Base-by-base conservation (phyloP, 805 yeast species). In the Tetrapisispora nanseiensis region DNA sequence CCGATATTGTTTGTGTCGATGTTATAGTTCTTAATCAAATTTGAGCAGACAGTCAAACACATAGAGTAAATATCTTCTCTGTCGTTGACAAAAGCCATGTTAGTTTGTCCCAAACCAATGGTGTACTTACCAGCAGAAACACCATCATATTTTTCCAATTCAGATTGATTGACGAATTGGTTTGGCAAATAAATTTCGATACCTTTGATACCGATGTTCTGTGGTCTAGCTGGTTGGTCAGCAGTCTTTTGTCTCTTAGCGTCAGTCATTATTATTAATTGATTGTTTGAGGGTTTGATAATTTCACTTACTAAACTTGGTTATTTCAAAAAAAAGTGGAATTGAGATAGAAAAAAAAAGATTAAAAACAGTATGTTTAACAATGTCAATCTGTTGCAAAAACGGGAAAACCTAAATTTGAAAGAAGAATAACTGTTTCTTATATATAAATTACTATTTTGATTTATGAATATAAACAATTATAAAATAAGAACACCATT, bases 51-150 rank as follows among this genome's bases (percentile, higher is more conserved):
- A n/a, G 97, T 92, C 60, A 92, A 71, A n/a, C 85, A 70, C 74
- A 92, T 73, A 29, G 98, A 92, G 72, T 89, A 89, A 57, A 87
- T 87, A 61, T 92, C 98, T 68, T 92, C 97, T 66, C 96, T 80
- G 69, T 92, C 98, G 63, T 90, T 83, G 52, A 92, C 97, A 57
- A 86, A 92, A 16, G 95, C 77, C 99, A 92, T 92, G 67, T 87
- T 86, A 58, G 96, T 90, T 72, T 92, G 98, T 51, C 99, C 99
- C 47, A 92, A 75, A 39, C 99, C 99, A 65, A 92, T 90, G 61
- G 99, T 92, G 75, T 87, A 92, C 66, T 92, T 92, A 46, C 99
- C 99, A 42, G 83, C 70, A 19, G 97, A 76, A 47, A 90, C 89
- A 44, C 83, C 85, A 62, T 89, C 95, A 56, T 69, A 78, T 50